phyloP scores from a whole-genome alignment of 2,329 filamentous ascomycete genomes.

The Cladosporium sp. region DNA sequence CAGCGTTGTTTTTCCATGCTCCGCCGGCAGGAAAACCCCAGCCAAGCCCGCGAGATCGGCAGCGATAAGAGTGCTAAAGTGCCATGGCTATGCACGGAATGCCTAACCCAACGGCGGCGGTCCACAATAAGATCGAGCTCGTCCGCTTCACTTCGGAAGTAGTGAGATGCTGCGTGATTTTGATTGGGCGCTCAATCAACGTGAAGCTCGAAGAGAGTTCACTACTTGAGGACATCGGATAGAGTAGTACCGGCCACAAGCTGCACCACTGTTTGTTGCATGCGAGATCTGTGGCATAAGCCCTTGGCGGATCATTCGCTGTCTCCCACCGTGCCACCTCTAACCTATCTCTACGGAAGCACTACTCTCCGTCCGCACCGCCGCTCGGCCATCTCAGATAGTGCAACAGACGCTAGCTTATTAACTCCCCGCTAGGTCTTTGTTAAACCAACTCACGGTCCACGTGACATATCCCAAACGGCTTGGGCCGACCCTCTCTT shows the following conservation, averaged over 20 bases:
- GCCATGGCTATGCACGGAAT: constrained; percentile 1
- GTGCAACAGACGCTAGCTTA: too few relatives aligned
- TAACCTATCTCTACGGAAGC: too few relatives aligned
- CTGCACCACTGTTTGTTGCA: not conserved
- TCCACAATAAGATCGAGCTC: not conserved
- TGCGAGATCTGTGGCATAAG: too few relatives aligned
- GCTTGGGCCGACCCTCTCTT: too few relatives aligned
- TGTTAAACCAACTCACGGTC: too few relatives aligned
- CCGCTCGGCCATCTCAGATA: too few relatives aligned
- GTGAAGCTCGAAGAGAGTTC: not conserved
- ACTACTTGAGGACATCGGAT: not conserved
- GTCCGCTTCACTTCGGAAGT: constrained; percentile 4
- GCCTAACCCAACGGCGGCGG: not conserved
- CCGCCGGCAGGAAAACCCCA: not conserved
- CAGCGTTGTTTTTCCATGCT: not conserved
- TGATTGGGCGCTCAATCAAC: constrained; percentile 2
- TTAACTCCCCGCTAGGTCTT: too few relatives aligned
- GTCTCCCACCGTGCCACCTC: too few relatives aligned
- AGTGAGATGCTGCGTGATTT: not conserved
- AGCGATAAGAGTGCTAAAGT: too few relatives aligned
- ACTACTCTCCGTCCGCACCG: not conserved
- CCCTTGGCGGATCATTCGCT: too few relatives aligned
- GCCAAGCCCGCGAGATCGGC: constrained; percentile 1
- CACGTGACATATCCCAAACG: too few relatives aligned
- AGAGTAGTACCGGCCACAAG: not conserved